Base-by-base conservation (phyloP, 805 yeast species). In the Nakazawaea peltata region DNA sequence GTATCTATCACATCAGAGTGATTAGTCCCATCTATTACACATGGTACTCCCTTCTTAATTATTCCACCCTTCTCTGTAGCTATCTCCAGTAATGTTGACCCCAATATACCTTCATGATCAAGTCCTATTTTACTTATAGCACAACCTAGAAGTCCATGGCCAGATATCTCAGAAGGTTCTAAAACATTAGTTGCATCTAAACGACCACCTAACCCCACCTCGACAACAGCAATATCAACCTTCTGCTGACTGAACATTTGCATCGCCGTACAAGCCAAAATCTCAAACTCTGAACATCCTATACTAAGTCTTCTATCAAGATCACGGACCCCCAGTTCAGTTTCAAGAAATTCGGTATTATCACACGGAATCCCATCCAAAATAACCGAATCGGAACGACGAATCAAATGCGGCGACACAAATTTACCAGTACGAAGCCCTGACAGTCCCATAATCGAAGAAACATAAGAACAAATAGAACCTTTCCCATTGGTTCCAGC, bases 401-500 rank as follows among this genome's bases (percentile, higher is more conserved):
- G 60, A 2, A 85, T 45, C 45, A 90, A 54, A 57, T 88, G 95
- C 1, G 98, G 98, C 3, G 94, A 81, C 1, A 94, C 87, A 61
- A 87, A 90, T 41, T 80, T 71, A 1, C 97, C 97, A 34, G 77
- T 74, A 19, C 56, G 50, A 27, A 71, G 56, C 1, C 59, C 61
- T 16, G 73, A 63, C 11, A 54, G 52, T 15, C 72, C 65, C 18
- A 88, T 55, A 2, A 80, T 64, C 13, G 86, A 74, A 3, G 86
- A 67, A 7, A 92, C 40, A 51, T 87, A 88, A 0, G 96, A 78
- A 40, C 94, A 77, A 0, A 88, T 83, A 0, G 97, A 87, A 0
- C 98, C 98, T 51, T 90, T 90, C 0, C 98, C 98, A 51, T 90
- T 90, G 7, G 98, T 90, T 0, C 98, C 98, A 0, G 96, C 96